phyloP scores from a whole-genome alignment of 495 filamentous ascomycete genomes.

The Bryoglossum gracile region DNA sequence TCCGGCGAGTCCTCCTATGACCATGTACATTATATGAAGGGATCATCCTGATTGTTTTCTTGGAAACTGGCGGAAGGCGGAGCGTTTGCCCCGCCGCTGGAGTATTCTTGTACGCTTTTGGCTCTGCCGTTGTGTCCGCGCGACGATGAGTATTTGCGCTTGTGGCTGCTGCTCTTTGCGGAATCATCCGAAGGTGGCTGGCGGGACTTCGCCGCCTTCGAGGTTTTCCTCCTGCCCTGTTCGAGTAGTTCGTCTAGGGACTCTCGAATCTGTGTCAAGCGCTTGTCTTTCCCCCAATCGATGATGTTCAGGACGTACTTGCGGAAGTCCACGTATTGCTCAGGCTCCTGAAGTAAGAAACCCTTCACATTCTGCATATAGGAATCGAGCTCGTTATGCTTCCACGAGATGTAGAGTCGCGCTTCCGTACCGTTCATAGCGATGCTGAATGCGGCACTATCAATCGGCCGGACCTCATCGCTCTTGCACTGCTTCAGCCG shows the following conservation, averaged over 20 bases:
- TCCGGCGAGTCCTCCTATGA: too few relatives aligned
- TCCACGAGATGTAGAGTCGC: conserved; percentile 28
- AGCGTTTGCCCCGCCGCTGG: too few relatives aligned
- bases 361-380: conserved; percentile 24
- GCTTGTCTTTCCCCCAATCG: conserved; percentile 29
- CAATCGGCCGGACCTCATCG: conserved; percentile 16
- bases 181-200: conserved; percentile 19
- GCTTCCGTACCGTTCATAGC: conserved; percentile 29
- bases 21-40: too few relatives aligned
- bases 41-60: too few relatives aligned
- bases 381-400: conserved; percentile 26
- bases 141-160: too few relatives aligned
- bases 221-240: conserved; percentile 20
- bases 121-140: too few relatives aligned
- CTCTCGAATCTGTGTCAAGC: conserved; percentile 26
- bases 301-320: conserved; percentile 30
- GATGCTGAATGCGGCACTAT: conserved; percentile 28
- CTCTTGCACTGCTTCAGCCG: conserved; percentile 20
- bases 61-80: too few relatives aligned
- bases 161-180: conserved; percentile 15
- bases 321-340: conserved; percentile 28
- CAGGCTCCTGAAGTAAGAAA: conserved; percentile 25
- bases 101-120: too few relatives aligned
- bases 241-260: conserved; percentile 27
- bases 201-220: conserved; percentile 23